phyloP scores from a whole-genome alignment of 257 asterid species.

The Solanum infundibuliforme region DNA sequence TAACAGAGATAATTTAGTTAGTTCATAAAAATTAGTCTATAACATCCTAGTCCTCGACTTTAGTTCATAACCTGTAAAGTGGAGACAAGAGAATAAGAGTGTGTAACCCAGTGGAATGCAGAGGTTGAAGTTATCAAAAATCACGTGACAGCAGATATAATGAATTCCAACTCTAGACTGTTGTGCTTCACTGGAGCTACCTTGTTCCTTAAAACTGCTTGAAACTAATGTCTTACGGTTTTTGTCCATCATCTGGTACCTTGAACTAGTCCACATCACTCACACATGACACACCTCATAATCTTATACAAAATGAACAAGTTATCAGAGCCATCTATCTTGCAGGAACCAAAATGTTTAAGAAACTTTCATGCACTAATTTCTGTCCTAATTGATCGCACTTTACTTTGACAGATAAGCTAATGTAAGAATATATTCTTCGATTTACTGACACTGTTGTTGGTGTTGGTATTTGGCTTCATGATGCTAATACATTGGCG shows the following conservation, averaged over 20 bases:
- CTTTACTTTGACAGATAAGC: background rate
- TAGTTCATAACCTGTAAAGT: background rate
- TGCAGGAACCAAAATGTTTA: background rate
- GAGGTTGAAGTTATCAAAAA: background rate
- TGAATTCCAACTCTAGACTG: background rate
- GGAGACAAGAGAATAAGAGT: background rate
- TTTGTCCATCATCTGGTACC: background rate
- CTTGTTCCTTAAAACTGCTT: background rate
- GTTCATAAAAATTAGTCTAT: background rate
- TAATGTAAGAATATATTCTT: background rate
- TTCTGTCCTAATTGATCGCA: background rate
- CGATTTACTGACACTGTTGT: background rate
- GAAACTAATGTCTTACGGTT: background rate
- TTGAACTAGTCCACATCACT: background rate
- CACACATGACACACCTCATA: background rate
- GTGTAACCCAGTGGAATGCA: background rate
- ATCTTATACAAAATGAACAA: background rate
- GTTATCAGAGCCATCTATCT: background rate
- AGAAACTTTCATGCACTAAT: background rate
- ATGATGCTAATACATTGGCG: background rate
- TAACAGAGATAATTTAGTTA: background rate
- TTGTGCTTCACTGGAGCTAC: background rate
- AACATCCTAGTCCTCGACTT: background rate
- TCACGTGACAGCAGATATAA: background rate
- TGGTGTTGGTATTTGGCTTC: background rate